A percentile compares a stretch with the other conserved stretches of the same genome.
Conservation (phyloP, 2,329 filamentous ascomycete species). For the Fusarium palustre region DNA sequence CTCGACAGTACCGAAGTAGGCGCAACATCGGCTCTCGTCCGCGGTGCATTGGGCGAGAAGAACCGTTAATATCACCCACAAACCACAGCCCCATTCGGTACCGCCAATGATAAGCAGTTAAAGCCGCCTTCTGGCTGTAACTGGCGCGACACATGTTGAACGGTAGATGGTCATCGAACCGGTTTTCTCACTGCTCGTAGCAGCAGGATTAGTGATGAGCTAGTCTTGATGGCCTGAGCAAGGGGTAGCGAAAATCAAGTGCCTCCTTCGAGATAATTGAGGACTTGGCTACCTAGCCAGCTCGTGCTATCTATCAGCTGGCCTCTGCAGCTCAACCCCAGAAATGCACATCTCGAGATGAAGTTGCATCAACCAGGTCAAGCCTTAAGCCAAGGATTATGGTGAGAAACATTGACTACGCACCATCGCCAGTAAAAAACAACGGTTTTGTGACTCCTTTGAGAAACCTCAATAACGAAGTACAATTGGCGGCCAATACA, state of each 20-base stretch:
- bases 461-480: slow-evolving; percentile 9
- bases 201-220: slow-evolving; percentile 24
- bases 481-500: slow-evolving; percentile 32
- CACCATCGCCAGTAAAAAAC: slow-evolving; percentile 15
- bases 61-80: slow-evolving; percentile 26
- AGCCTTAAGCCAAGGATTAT: slow-evolving; percentile 3
- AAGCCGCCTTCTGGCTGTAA: slow-evolving; percentile 19
- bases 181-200: slow-evolving; percentile 24
- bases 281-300: background rate
- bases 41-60: slow-evolving; percentile 36
- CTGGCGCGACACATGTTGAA: slow-evolving; percentile 23
- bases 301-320: slow-evolving; percentile 16
- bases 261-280: slow-evolving; percentile 7
- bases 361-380: slow-evolving; percentile 7
- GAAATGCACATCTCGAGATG: slow-evolving; percentile 7
- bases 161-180: slow-evolving; percentile 5
- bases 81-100: slow-evolving; percentile 19
- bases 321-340: slow-evolving; percentile 24
- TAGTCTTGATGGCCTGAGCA: slow-evolving; percentile 9
- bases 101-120: slow-evolving; percentile 30
- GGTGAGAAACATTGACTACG: slow-evolving; percentile 17
- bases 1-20: slow-evolving; percentile 12
- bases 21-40: slow-evolving; percentile 15
- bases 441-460: slow-evolving; percentile 22
- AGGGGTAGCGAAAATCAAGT: slow-evolving; percentile 14